Base-by-base conservation (phyloP, 345 rosid genomes). In the Ailanthus altissimus region DNA sequence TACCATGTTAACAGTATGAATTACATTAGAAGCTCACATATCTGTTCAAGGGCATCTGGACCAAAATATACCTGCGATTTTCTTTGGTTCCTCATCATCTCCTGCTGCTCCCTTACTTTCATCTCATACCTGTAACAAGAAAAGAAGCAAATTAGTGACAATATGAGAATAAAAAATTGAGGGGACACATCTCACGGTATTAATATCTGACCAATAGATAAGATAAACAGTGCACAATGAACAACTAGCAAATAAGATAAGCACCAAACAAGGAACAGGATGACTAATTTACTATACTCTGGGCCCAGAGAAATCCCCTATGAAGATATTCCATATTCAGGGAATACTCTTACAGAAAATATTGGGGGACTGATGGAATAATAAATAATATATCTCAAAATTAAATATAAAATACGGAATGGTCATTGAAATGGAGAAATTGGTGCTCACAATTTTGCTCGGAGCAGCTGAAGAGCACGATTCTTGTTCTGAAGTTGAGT, bases 81-180 rank as follows among this genome's bases (percentile, higher is more conserved):
- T 54, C 98, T 83, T 77, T 91, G 86, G 75, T 82, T 86, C 80
- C 99, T 85, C 79, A 88, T 86, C 81, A 74, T 78, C 84, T 92
- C 97, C 80, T 92, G 97, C 83, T 92, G 99, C 88, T 93, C 98
- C 84, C 93, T 88, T 79, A 90, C 51, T 92, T 92, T 93, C 9
- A 96, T 93, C 88, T 96, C 98, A 75, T 96, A 90, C 82, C 98
- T 95, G 86, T 47, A 68, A 74, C 76, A 82, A 66, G 58, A 69
- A 63, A 50, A 81, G 16, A 54, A 40, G 58, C 58, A 75, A 68
- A 75, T 16, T 7, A 75, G 18, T 21, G 18, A 72, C 50, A 8
- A 50, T 70, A 32, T 12, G 40, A 74, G 21, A 77, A 57, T 45
- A 67, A 2, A 53, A 47, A 57, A 71, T 15, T 21, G 50, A 59